phyloP scores from a whole-genome alignment of 176 grass and related monocot species.

The Phoenix dactylifera region DNA sequence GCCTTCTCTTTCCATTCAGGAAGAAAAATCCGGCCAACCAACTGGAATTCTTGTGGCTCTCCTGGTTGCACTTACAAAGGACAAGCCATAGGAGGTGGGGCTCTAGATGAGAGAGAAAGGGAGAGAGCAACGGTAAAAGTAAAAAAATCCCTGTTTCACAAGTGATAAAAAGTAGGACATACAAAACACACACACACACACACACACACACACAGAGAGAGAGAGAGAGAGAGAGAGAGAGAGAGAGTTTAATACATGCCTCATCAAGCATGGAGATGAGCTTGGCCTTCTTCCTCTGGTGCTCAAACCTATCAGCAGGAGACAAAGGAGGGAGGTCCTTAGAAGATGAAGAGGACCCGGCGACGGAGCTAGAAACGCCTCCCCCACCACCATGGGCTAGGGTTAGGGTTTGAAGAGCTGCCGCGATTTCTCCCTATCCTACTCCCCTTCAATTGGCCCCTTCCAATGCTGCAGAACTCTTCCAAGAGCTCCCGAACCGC shows the following conservation, averaged over 20 bases:
- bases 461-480: constrained; percentile 60
- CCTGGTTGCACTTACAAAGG: too few species aligned
- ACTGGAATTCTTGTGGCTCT: too few species aligned
- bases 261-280: constrained; percentile 97
- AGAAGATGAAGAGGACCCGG: constrained; percentile 37
- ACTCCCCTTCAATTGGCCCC: constrained; percentile 54
- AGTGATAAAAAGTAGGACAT: too few species aligned
- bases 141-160: too few species aligned
- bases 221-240: too few species aligned
- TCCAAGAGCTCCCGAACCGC: constrained; percentile 70
- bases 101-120: too few species aligned
- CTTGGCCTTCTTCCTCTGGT: constrained; percentile 95
- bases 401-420: constrained; percentile 14
- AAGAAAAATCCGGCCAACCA: too few species aligned
- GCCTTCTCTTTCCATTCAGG: too few species aligned
- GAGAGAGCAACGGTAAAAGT: too few species aligned
- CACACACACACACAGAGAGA: background rate
- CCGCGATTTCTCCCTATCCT: background rate
- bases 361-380: constrained; percentile 37
- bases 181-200: too few species aligned
- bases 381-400: constrained; percentile 27
- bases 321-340: constrained; percentile 67
- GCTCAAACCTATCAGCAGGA: constrained; percentile 82
- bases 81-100: too few species aligned
- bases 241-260: constrained; percentile 37